Evolutionary conservation across 2,329 filamentous ascomycete genomes (phyloP).

Genomic region (Tetracladium maxilliforme): DNA sequence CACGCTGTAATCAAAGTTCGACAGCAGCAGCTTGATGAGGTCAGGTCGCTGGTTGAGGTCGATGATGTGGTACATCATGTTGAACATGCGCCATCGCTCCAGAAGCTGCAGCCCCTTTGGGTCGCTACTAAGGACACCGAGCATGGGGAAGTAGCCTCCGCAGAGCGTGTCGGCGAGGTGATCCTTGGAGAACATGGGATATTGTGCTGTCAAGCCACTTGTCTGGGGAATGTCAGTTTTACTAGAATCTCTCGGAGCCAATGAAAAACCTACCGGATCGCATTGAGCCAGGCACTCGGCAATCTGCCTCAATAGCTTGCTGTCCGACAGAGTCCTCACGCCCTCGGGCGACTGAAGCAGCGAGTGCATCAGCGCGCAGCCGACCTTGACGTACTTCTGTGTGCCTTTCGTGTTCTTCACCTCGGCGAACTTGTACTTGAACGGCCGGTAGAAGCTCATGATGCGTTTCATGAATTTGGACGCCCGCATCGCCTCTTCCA

Average conservation of each 20-base stretch:
- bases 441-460: constrained; percentile 88
- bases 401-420: constrained; percentile 82
- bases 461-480: constrained; percentile 94
- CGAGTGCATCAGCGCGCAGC: constrained; percentile 76
- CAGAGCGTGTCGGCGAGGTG: constrained; percentile 77
- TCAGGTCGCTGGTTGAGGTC: constrained; percentile 85
- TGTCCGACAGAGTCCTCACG: constrained; percentile 71
- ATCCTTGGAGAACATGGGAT: constrained; percentile 77
- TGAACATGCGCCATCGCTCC: constrained; percentile 94
- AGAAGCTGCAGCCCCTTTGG: constrained; percentile 74
- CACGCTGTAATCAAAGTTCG: constrained; percentile 83
- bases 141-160: constrained; percentile 84
- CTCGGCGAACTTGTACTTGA: constrained; percentile 91
- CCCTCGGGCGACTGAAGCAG: constrained; percentile 79
- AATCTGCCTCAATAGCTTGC: constrained; percentile 85
- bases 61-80: constrained; percentile 99
- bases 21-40: constrained; percentile 73
- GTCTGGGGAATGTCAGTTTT: constrained; percentile 25
- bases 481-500: constrained; percentile 87
- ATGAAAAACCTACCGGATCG: constrained; percentile 60
- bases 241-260: background rate
- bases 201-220: constrained; percentile 63
- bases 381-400: constrained; percentile 83
- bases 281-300: constrained; percentile 93
- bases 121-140: constrained; percentile 77